Conservation (phyloP, 805 yeast species). For the Barnettozyma sp. region DNA sequence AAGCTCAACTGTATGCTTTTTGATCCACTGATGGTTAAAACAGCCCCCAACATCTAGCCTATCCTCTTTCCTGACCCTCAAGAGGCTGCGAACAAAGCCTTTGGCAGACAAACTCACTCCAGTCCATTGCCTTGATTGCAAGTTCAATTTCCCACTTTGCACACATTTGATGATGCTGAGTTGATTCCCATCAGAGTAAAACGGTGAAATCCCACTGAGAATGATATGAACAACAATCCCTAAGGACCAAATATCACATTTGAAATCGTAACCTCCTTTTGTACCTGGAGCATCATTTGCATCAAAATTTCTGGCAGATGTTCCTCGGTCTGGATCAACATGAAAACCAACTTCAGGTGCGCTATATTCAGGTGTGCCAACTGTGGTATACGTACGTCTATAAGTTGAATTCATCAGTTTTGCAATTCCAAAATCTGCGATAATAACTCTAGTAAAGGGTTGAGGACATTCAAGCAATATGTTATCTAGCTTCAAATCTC, state of each 20-base stretch:
- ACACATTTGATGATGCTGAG: conserved; percentile 37
- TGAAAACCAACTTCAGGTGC: conserved; percentile 69
- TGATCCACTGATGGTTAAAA: conserved; percentile 43
- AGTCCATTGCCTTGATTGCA: conserved; percentile 37
- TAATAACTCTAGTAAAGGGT: conserved; percentile 44
- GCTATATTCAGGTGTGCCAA: conserved; percentile 63
- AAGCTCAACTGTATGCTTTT: conserved; percentile 31
- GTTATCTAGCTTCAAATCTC: conserved; percentile 54
- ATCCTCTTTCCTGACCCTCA: conserved; percentile 31
- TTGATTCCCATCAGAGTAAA: conserved; percentile 42
- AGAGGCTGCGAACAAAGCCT: conserved; percentile 35
- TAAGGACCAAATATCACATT: conserved; percentile 66
- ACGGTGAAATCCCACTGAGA: conserved; percentile 60
- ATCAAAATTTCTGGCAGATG: too few species aligned
- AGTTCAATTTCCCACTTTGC: conserved; percentile 33
- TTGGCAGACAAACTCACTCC: conserved; percentile 36
- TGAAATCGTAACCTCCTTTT: conserved; percentile 40
- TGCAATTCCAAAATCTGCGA: conserved; percentile 68
- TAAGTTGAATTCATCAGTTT: conserved; percentile 26
- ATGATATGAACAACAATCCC: conserved; percentile 56
- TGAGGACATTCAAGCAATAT: conserved; percentile 48
- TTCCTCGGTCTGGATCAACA: too few species aligned
- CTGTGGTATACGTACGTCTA: conserved; percentile 42
- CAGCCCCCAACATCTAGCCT: conserved; percentile 35
- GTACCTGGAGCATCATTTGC: too few species aligned